Evolutionary conservation across 495 filamentous ascomycete species (phyloP).

Genomic region (Oidiodendron maius): DNA sequence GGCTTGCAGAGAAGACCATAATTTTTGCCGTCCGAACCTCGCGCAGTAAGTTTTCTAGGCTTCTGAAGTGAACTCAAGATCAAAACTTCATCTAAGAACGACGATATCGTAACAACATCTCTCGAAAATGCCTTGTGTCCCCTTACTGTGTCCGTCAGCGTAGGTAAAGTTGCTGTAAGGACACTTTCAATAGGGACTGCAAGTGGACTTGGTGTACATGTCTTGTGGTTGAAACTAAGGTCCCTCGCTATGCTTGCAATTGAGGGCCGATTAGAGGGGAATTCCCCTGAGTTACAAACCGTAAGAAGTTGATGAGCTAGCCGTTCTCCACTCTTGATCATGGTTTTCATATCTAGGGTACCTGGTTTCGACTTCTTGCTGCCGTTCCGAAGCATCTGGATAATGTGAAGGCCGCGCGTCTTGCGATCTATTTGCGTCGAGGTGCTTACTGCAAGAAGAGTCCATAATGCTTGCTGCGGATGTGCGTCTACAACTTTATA

Average conservation of each 20-base stretch:
- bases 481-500: conserved; percentile 71
- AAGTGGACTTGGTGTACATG: conserved; percentile 69
- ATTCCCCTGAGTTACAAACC: conserved; percentile 73
- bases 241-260: conserved; percentile 64
- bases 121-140: conserved; percentile 80
- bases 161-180: conserved; percentile 76
- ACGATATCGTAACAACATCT: conserved; percentile 45
- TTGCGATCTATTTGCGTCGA: conserved; percentile 44
- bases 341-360: conserved; percentile 48
- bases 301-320: conserved; percentile 77
- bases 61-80: conserved; percentile 90
- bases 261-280: conserved; percentile 56
- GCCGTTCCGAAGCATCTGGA: conserved; percentile 34
- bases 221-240: conserved; percentile 77
- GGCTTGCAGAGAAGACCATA: conserved; percentile 95
- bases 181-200: conserved; percentile 85
- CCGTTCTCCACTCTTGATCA: conserved; percentile 74
- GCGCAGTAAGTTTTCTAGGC: conserved; percentile 82
- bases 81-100: conserved; percentile 76
- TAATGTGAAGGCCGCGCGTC: conserved; percentile 43
- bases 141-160: conserved; percentile 59
- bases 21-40: conserved; percentile 78
- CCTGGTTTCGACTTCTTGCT: conserved; percentile 29
- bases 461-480: conserved; percentile 93
- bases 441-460: conserved; percentile 73